Evolutionary conservation across 495 filamentous ascomycete species (phyloP).

Genomic region (Chaetomidium leptoderma): DNA sequence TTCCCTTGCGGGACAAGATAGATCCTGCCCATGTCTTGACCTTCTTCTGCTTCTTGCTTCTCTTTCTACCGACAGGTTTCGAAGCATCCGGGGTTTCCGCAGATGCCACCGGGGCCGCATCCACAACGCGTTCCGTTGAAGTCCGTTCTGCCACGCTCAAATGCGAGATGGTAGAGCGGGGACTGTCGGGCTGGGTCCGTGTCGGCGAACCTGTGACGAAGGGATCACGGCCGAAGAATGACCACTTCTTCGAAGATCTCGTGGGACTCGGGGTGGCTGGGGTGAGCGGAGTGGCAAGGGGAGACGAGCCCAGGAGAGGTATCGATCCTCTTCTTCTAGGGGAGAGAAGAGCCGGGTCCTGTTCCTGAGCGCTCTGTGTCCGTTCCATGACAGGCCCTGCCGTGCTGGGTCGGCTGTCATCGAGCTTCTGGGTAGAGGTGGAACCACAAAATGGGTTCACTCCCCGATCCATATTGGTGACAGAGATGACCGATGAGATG

Average conservation of each 20-base stretch:
- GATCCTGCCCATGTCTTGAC: slow-evolving; percentile 78
- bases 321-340: slow-evolving; percentile 49
- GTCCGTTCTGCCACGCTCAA: slow-evolving; percentile 19
- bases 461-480: slow-evolving; percentile 41
- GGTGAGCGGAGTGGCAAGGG: slow-evolving; percentile 26
- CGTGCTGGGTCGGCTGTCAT: slow-evolving; percentile 47
- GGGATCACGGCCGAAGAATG: slow-evolving; percentile 52
- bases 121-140: slow-evolving; percentile 20
- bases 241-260: slow-evolving; percentile 49
- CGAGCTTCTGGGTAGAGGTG: slow-evolving; percentile 27
- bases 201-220: slow-evolving; percentile 41
- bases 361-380: slow-evolving; percentile 36
- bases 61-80: slow-evolving; percentile 45
- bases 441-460: slow-evolving; percentile 25
- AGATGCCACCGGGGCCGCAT: background rate
- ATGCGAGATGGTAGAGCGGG: slow-evolving; percentile 35
- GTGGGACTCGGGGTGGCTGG: slow-evolving; percentile 43
- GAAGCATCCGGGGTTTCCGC: slow-evolving; percentile 3
- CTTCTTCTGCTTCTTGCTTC: slow-evolving; percentile 67
- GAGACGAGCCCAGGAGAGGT: slow-evolving; percentile 40
- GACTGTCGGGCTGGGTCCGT: slow-evolving; percentile 37
- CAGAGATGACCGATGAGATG: slow-evolving; percentile 58
- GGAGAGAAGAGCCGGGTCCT: slow-evolving; percentile 28
- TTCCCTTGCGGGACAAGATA: slow-evolving; percentile 65
- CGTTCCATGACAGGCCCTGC: slow-evolving; percentile 50